Evolutionary conservation across 371 early-diverging fungal species (phyloP), one percentile per base, ranked within the genome.

Genomic region (Lichtheimia hyalospora): DNA sequence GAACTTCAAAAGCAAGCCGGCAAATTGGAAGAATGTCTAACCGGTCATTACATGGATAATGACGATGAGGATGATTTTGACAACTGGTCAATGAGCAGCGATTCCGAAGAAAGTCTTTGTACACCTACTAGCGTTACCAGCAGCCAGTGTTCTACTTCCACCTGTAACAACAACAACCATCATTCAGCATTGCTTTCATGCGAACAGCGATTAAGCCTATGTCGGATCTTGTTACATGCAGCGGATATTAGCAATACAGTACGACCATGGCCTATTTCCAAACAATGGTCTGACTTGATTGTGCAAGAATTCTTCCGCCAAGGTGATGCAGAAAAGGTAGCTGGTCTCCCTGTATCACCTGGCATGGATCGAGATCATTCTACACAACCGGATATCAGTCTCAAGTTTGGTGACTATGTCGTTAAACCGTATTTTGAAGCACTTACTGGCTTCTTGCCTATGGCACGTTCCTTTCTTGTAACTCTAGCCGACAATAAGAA

Each of bases 201-300:
- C 21, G 68, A 74, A 49, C 86, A 85, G 49, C 75, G 92, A 20
- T 83, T 84, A 54, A 67, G 61, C 18, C 64, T 92, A 20, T 77
- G 84, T 65, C 80, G 87, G 28, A 77, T 86, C n/a, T 60, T 94
- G 42, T 69, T 95, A 15, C 94, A 95, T 65, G 92, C 92, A 1
- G 92, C 94, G 18, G 96, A 96, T 57, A 92, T 96, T 41, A 90
- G 90, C 61, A 96, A 96, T 57, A 87, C 94, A 0, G 89, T 89
- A 16, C 84, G 92, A 18, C 92, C 94, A 3, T 92, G 91, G 89
- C 62, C 72, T 7, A 75, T 93, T 46, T 92, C 91, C 61, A 91
- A 92, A 66, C 84, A 84, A 58, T 96, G 96, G 96, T 89, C 93
- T 4, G 91, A 92, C 69, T 66, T 90, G 58, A 89, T 95, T 48